Evolutionary conservation across 306 rosid genomes (phyloP).

Genomic region (Coriaria nepalensis): DNA sequence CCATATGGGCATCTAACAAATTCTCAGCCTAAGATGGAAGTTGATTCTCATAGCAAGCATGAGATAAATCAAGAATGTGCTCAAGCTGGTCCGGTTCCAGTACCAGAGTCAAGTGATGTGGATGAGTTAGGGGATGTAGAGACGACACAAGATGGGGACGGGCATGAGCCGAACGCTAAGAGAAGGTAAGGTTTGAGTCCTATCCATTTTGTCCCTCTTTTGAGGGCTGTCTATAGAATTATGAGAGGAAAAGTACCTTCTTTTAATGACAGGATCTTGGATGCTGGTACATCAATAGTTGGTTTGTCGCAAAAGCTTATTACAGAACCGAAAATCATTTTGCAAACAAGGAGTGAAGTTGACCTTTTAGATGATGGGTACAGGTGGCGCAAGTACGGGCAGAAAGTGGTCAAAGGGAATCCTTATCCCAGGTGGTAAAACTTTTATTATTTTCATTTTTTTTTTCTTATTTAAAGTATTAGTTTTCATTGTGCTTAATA

Average conservation of each 20-base stretch:
- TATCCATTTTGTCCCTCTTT: not conserved
- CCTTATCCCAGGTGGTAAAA: conserved; percentile 81
- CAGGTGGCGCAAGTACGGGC: conserved; percentile 97
- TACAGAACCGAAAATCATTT: conserved; percentile 89
- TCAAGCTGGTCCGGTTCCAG: too few relatives aligned
- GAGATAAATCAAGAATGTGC: conserved; percentile 13
- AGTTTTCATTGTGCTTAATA: too few relatives aligned
- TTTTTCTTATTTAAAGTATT: not conserved
- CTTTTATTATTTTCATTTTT: conserved; percentile 8
- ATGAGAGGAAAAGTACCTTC: not conserved
- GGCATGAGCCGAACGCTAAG: conserved; percentile 61
- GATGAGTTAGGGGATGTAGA: conserved; percentile 50
- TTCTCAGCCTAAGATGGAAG: not conserved
- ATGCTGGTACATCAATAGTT: conserved; percentile 38
- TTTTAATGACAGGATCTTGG: conserved; percentile 51
- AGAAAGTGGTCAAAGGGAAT: conserved; percentile 95
- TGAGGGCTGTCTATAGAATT: not conserved
- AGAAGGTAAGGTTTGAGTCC: conserved; percentile 18
- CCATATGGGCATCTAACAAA: conserved; percentile 29
- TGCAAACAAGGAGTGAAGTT: conserved; percentile 88
- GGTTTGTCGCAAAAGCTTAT: conserved; percentile 64
- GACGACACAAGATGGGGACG: conserved; percentile 44
- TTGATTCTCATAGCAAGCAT: conserved; percentile 24
- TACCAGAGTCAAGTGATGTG: conserved; percentile 21
- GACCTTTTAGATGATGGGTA: conserved; percentile 96